A percentile compares a stretch with the other conserved stretches of the same genome.
These are phyloP conservation scores for Aspergillus carbonarius DNA, from an alignment of 2,329 filamentous ascomycete genomes.

Conservation along the genomic window DNA sequence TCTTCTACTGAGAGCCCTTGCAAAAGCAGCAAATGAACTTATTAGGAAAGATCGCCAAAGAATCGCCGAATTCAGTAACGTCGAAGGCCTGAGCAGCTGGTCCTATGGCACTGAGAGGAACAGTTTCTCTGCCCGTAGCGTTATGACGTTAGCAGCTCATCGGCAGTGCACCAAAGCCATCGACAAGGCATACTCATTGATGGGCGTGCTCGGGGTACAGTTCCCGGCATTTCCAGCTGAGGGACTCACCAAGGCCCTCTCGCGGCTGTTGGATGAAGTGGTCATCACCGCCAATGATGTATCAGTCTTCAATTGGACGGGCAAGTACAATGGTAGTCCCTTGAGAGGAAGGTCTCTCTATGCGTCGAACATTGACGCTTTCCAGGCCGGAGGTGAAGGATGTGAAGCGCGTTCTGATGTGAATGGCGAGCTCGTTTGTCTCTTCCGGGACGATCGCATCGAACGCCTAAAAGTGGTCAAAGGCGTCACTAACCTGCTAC, in stretches of 20 bases:
- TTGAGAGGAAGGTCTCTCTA: constrained; percentile 12
- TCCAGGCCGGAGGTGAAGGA: background rate
- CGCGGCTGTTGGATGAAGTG: constrained; percentile 17
- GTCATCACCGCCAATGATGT: constrained; percentile 19
- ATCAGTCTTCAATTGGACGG: constrained; percentile 16
- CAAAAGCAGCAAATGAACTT: background rate
- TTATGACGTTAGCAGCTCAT: constrained; percentile 12
- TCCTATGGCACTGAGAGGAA: background rate
- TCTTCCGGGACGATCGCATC: background rate
- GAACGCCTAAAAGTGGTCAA: background rate
- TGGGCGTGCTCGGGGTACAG: constrained; percentile 20
- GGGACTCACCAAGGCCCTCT: constrained; percentile 16
- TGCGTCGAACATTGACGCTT: constrained; percentile 9
- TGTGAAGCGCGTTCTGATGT: background rate
- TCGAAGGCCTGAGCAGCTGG: background rate
- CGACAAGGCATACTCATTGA: constrained; percentile 21
- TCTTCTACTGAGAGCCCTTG: background rate
- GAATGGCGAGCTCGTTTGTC: background rate
- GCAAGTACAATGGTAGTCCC: constrained; percentile 9
- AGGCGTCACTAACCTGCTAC: background rate
- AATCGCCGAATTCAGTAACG: background rate
- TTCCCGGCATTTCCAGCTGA: constrained; percentile 19
- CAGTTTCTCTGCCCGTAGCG: constrained; percentile 11
- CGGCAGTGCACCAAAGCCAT: constrained; percentile 14
- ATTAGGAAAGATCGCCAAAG: background rate